These are phyloP conservation scores for Penicillium crustosum DNA, from an alignment of 2,329 filamentous ascomycete genomes.

Conservation along the genomic window DNA sequence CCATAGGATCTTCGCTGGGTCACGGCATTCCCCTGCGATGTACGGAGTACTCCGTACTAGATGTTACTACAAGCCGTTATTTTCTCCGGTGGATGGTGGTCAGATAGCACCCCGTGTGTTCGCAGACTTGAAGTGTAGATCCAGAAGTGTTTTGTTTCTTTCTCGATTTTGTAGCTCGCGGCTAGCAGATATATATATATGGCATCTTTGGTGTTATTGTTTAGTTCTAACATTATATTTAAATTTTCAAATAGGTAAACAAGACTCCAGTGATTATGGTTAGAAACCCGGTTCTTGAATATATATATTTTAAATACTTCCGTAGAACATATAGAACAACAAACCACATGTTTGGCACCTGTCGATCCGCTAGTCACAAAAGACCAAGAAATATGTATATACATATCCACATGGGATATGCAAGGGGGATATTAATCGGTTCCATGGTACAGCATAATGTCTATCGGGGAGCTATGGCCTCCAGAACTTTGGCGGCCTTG, in stretches of 20 bases:
- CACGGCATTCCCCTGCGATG: not conserved
- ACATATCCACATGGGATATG: not conserved
- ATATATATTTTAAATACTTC: not conserved
- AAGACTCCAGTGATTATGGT: no score
- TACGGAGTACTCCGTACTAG: not conserved
- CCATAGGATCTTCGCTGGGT: conserved; percentile 6
- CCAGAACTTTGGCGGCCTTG: not conserved
- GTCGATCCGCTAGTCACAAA: not conserved
- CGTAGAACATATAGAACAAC: not conserved
- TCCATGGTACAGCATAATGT: not conserved
- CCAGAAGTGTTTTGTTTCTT: no score
- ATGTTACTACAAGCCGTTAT: not conserved
- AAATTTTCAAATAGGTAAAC: not conserved
- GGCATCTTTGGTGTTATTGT: no score
- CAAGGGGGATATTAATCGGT: not conserved
- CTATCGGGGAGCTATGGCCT: conserved; percentile 1
- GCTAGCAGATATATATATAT: not conserved
- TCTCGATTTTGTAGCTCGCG: not conserved
- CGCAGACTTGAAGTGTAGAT: not conserved
- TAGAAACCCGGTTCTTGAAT: not conserved
- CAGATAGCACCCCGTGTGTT: not conserved
- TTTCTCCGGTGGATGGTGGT: not conserved
- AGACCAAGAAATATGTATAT: not conserved
- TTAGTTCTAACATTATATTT: not conserved
- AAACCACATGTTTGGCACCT: not conserved